A percentile compares a stretch with the other conserved stretches of the same genome.
Evolutionary conservation across 441 rosid species (phyloP).

Genomic region (Gossypium trilobum): DNA sequence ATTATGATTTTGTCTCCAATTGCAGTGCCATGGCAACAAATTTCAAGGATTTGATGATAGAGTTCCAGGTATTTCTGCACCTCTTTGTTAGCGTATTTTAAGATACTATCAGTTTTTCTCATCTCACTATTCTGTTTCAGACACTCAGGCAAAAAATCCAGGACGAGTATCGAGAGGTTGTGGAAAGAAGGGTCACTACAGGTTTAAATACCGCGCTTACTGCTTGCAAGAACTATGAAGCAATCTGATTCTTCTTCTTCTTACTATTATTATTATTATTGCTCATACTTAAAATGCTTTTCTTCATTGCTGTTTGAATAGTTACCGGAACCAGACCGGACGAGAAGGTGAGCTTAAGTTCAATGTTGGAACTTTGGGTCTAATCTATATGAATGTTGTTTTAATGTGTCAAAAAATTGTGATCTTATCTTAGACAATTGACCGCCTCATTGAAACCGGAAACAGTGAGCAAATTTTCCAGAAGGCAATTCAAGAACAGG

Average conservation of each 20-base stretch:
- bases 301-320: constrained; percentile 25
- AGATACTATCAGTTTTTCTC: constrained; percentile 11
- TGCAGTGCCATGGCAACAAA: constrained; percentile 57
- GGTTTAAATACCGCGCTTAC: constrained; percentile 33
- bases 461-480: constrained; percentile 87
- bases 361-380: constrained; percentile 4
- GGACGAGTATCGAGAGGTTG: constrained; percentile 83
- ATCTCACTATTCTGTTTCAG: constrained; percentile 33
- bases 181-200: constrained; percentile 74
- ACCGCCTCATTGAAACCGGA: constrained; percentile 80
- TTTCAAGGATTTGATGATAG: constrained; percentile 67
- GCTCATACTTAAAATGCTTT: constrained; percentile 1
- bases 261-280: background rate
- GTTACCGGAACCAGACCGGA: constrained; percentile 65
- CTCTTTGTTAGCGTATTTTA: background rate
- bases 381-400: constrained; percentile 10
- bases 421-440: constrained; percentile 50
- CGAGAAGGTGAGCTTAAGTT: constrained; percentile 45
- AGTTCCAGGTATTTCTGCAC: constrained; percentile 57
- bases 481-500: constrained; percentile 83
- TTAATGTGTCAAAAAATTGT: constrained; percentile 15
- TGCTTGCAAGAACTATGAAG: background rate
- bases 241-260: background rate
- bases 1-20: background rate
- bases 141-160: constrained; percentile 70